Evolutionary conservation across 1,284 basidiomycete genomes (phyloP).

Genomic region (Volvariella volvacea): DNA sequence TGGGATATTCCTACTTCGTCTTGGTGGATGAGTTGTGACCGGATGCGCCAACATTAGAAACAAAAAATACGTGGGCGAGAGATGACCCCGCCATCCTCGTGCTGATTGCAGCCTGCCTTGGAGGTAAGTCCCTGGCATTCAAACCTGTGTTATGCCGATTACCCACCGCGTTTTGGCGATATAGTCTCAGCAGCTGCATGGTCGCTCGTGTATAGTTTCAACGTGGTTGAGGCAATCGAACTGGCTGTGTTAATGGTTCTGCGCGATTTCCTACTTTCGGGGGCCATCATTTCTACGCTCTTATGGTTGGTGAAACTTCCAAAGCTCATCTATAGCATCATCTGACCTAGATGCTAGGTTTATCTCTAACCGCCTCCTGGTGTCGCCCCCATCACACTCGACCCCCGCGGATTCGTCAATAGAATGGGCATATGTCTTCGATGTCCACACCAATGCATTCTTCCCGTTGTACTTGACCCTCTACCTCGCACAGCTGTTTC

Average conservation of each 20-base stretch:
- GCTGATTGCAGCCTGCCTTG: slow-evolving; percentile 72
- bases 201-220: slow-evolving; percentile 77
- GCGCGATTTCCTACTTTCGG: slow-evolving; percentile 79
- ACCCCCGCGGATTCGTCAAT: slow-evolving; percentile 67
- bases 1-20: slow-evolving; percentile 26
- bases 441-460: slow-evolving; percentile 93
- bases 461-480: slow-evolving; percentile 88
- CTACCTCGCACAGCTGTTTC: slow-evolving; percentile 79
- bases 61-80: slow-evolving; percentile 96
- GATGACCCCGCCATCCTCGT: slow-evolving; percentile 93
- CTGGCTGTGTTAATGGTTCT: slow-evolving; percentile 78
- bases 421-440: slow-evolving; percentile 92
- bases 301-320: slow-evolving; percentile 53
- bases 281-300: slow-evolving; percentile 66
- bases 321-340: not conserved
- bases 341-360: slow-evolving; percentile 37
- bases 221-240: slow-evolving; percentile 46
- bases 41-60: slow-evolving; percentile 47
- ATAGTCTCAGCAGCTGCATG: slow-evolving; percentile 75
- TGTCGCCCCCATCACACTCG: slow-evolving; percentile 70
- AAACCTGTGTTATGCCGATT: not conserved
- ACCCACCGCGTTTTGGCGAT: slow-evolving; percentile 5
- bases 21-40: not conserved
- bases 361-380: slow-evolving; percentile 63
- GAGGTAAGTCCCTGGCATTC: slow-evolving; percentile 40